Base-by-base conservation (phyloP, 202 grass and related monocot genomes). In the Saccharum hybrid region DNA sequence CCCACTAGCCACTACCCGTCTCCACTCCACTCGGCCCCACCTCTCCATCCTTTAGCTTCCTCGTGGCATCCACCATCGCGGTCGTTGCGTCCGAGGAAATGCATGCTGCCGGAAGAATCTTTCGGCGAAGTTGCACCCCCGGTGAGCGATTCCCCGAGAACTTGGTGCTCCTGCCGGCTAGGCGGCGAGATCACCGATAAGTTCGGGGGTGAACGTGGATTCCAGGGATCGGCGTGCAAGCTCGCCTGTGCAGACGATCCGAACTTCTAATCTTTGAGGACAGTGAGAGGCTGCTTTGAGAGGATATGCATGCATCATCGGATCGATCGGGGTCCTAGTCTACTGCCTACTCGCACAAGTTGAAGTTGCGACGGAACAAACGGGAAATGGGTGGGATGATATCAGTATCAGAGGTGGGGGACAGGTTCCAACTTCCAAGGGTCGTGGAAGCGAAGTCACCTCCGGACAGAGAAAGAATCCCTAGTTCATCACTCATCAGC, bases 21-120 rank as follows among this genome's bases (percentile, higher is more conserved):
- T 61, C 33, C 4, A 7, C 61, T 66, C 48, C 4, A 38, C 72
- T 66, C 28, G 68, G 81, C 76, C 74, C 67, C 8, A 11, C n/a
- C 68, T 46, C 68, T 71, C 14, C 43, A 10, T 10, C 40, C 83
- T 23, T 33, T 3, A 33, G 33, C 33, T 4, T 43, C 68, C 46
- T 28, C 76, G 88, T 90, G 80, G 84, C 82, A 45, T 90, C 88
- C 88, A 90, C 88, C 80, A 82, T 83, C 61, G n/a, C 51, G 30
- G 81, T 38, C 88, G 80, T 45, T 43, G 80, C 16, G 78, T 61
- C 45, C 76, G 36, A 74, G 13, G 49, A 79, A 74, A 73, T 73
- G 45, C 72, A 28, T 59, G 7, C 54, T 0, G 49, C 15, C 7
- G 34, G 43, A 41, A 60, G 40, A 62, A 56, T 79, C 75, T 90